Evolutionary conservation across 1,284 basidiomycete genomes (phyloP).

Genomic region (Ustilago tritici): DNA sequence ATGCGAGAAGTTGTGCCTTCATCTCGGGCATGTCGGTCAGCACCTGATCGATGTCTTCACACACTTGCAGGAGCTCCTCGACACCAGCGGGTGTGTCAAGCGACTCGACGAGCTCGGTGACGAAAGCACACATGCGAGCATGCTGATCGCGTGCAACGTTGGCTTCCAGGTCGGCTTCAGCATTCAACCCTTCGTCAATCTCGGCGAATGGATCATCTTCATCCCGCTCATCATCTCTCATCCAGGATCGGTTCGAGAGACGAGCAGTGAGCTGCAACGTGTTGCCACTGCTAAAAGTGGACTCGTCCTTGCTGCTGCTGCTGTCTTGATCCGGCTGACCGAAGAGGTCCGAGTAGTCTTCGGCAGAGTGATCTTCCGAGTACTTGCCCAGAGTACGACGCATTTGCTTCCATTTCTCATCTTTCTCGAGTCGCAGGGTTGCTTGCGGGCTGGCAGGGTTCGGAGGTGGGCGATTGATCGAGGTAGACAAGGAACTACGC

Average conservation of each 20-base stretch:
- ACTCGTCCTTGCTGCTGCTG: conserved; percentile 37
- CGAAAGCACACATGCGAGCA: conserved; percentile 82
- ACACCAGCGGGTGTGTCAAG: conserved; percentile 83
- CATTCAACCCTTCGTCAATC: conserved; percentile 58
- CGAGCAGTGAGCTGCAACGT: conserved; percentile 56
- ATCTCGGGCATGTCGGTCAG: conserved; percentile 87
- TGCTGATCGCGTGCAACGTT: conserved; percentile 64
- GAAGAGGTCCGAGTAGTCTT: conserved; percentile 63
- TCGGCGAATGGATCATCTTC: conserved; percentile 63
- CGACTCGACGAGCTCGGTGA: conserved; percentile 87
- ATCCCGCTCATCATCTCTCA: conserved; percentile 55
- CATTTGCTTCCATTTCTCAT: conserved; percentile 56
- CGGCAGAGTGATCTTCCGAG: conserved; percentile 50
- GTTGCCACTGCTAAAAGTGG: conserved; percentile 32
- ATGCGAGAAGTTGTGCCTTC: conserved; percentile 86
- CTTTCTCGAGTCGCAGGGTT: conserved; percentile 41
- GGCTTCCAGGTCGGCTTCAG: conserved; percentile 63
- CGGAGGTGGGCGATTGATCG: conserved; percentile 25
- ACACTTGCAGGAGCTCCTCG: conserved; percentile 82
- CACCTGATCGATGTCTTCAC: conserved; percentile 86
- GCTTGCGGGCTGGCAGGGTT: conserved; percentile 39
- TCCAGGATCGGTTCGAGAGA: conserved; percentile 60
- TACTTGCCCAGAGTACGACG: conserved; percentile 56
- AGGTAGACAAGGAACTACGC: conserved; percentile 31
- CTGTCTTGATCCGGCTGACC: conserved; percentile 31